phyloP scores from a whole-genome alignment of 2,329 filamentous ascomycete species.

The Aaosphaeria arxii region DNA sequence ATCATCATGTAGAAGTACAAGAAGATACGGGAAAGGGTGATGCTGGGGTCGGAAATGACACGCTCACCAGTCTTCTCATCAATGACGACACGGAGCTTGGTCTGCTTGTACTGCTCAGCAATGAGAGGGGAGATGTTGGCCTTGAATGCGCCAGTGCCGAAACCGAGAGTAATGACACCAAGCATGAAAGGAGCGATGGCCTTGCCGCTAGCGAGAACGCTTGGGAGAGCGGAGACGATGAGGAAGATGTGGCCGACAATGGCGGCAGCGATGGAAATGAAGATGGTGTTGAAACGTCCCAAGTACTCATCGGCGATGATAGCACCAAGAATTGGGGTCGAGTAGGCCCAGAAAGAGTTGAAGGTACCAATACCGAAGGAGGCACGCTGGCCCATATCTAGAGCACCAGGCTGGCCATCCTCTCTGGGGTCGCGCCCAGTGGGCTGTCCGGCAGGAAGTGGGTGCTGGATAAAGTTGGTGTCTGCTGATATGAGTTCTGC shows the following conservation, averaged over 20 bases:
- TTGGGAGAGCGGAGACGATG: slow-evolving; percentile 53
- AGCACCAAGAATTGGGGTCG: slow-evolving; percentile 49
- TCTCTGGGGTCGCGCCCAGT: slow-evolving; percentile 26
- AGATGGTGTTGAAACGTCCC: slow-evolving; percentile 62
- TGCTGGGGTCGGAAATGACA: slow-evolving; percentile 67
- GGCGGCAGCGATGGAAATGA: slow-evolving; percentile 45
- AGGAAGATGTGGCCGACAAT: slow-evolving; percentile 56
- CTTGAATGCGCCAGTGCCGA: slow-evolving; percentile 49
- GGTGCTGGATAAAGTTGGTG: slow-evolving; percentile 40
- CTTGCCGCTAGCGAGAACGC: slow-evolving; percentile 40
- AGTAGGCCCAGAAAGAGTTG: slow-evolving; percentile 42
- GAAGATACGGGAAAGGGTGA: slow-evolving; percentile 65
- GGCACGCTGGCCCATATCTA: slow-evolving; percentile 36
- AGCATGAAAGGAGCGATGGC: slow-evolving; percentile 53
- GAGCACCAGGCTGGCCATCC: slow-evolving; percentile 33
- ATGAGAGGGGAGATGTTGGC: slow-evolving; percentile 59
- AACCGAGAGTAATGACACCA: slow-evolving; percentile 47
- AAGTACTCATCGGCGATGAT: slow-evolving; percentile 58
- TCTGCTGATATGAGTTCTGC: slow-evolving; percentile 16
- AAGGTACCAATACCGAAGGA: slow-evolving; percentile 36
- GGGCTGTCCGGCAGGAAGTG: slow-evolving; percentile 30
- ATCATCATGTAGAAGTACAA: slow-evolving; percentile 29
- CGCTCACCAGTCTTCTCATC: slow-evolving; percentile 57
- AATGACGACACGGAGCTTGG: slow-evolving; percentile 56
- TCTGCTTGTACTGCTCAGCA: slow-evolving; percentile 66